phyloP scores from a whole-genome alignment of 2,329 filamentous ascomycete genomes.

The Metarhizium humberi region DNA sequence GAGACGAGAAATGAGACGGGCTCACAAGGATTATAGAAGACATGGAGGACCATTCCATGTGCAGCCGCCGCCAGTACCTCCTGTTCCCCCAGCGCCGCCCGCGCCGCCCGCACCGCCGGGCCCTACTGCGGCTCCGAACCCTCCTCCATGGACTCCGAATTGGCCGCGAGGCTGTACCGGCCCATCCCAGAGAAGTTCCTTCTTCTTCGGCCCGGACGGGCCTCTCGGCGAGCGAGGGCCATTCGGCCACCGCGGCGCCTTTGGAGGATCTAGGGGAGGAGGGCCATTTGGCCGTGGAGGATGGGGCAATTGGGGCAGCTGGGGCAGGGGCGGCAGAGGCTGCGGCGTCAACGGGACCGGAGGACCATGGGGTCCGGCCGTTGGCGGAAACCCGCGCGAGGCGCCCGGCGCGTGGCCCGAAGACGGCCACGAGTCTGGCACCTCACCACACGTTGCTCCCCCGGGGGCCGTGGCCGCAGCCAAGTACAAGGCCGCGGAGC shows the following conservation, averaged over 20 bases:
- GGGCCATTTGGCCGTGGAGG: constrained; percentile 6
- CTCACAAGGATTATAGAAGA: constrained; percentile 20
- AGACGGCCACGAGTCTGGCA: constrained; percentile 11
- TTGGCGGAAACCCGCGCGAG: constrained; percentile 1
- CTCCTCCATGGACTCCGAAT: background rate
- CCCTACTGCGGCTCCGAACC: constrained; percentile 1
- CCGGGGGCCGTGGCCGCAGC: constrained; percentile 18
- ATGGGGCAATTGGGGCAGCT: constrained; percentile 6
- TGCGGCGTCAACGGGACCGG: constrained; percentile 5
- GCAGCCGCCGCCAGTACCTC: constrained; percentile 1
- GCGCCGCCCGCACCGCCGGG: constrained; percentile 1
- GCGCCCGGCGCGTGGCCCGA: constrained; percentile 26
- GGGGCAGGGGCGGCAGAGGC: constrained; percentile 6
- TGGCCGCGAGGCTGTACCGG: background rate
- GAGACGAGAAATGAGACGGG: constrained; percentile 19
- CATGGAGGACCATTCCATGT: constrained; percentile 4
- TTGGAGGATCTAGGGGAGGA: background rate
- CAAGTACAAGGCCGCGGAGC: constrained; percentile 27
- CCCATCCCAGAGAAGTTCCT: background rate
- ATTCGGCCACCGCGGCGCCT: background rate
- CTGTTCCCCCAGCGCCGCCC: constrained; percentile 1
- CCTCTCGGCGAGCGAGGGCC: background rate
- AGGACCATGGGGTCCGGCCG: constrained; percentile 1
- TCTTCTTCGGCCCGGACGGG: background rate
- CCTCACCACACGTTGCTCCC: constrained; percentile 4